Conservation (phyloP, 306 rosid genomes). For the Quercus bicolor region DNA sequence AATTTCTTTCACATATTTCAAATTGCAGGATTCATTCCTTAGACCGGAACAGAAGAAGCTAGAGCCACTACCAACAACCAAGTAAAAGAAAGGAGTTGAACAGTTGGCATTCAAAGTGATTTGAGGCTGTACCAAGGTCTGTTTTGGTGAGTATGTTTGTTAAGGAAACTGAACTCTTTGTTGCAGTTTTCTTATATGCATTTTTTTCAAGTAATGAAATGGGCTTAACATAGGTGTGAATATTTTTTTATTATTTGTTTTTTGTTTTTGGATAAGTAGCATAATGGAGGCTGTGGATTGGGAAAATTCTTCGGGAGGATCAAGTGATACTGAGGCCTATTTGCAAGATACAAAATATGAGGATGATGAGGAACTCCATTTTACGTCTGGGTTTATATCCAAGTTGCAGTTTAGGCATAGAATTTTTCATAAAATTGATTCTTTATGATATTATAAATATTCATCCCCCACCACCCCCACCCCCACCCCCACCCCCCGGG, state of each 20-base stretch:
- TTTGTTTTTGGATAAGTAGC: background rate
- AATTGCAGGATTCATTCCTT: slow-evolving; percentile 58
- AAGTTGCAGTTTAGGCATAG: slow-evolving; percentile 64
- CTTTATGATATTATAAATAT: background rate
- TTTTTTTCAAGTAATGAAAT: background rate
- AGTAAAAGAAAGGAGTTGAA: slow-evolving; percentile 28
- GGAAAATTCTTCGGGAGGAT: slow-evolving; percentile 36
- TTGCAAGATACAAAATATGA: slow-evolving; percentile 24
- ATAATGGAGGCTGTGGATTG: slow-evolving; percentile 31
- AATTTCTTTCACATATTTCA: no score
- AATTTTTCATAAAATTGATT: background rate
- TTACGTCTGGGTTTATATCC: slow-evolving; percentile 36
- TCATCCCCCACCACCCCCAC: no score
- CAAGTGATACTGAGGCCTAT: slow-evolving; percentile 30
- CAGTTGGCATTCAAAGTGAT: background rate
- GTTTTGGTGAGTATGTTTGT: background rate
- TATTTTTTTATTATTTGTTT: background rate
- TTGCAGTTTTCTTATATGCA: background rate
- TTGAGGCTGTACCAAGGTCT: background rate
- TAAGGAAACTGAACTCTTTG: background rate
- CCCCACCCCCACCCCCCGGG: background rate
- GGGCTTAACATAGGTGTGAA: background rate
- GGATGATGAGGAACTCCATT: slow-evolving; percentile 45
- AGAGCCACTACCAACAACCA: slow-evolving; percentile 37
- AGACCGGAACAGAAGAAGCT: slow-evolving; percentile 37